A percentile compares a stretch with the other conserved stretches of the same genome.
phyloP scores from a whole-genome alignment of 768 basidiomycete genomes.

The Cantharellus anzutake region DNA sequence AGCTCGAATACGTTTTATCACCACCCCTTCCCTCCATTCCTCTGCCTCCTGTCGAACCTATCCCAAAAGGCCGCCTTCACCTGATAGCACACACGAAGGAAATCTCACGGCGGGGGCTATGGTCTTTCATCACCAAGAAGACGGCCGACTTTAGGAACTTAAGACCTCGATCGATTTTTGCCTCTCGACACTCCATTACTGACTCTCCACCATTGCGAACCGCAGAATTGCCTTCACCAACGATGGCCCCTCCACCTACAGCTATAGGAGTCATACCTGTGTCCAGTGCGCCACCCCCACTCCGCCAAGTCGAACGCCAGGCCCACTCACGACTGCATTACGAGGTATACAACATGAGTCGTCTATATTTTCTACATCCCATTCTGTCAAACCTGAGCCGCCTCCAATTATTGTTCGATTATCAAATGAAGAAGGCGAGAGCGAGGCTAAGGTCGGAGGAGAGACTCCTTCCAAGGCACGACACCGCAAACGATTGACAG shows the following conservation, averaged over 20 bases:
- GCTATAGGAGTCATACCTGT: not conserved
- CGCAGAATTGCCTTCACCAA: not conserved
- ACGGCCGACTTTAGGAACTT: conserved; percentile 16
- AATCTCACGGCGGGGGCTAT: conserved; percentile 7
- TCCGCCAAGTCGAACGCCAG: not conserved
- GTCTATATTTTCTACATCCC: not conserved
- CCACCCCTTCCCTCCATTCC: not conserved
- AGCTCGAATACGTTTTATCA: not conserved
- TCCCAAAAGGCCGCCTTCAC: not conserved
- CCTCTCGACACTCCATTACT: not conserved
- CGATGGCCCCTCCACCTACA: not conserved
- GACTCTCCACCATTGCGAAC: not conserved
- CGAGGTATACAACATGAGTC: not conserved
- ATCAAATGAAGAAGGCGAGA: not conserved
- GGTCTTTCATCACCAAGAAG: conserved; percentile 22
- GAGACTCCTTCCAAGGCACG: not conserved
- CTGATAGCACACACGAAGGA: not conserved
- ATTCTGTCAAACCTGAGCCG: not conserved
- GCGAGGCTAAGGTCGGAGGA: not conserved
- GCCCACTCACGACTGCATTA: not conserved
- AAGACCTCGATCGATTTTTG: not conserved
- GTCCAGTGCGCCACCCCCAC: not conserved
- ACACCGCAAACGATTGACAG: conserved; percentile 20
- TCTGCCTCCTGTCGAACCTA: not conserved
- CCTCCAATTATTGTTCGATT: not conserved